Percentiles rank a stretch among this genome's conserved stretches.
These are phyloP conservation scores for Achlya hypogyna DNA, from an alignment of 352 stramenopile genomes.

Conservation along the genomic window DNA sequence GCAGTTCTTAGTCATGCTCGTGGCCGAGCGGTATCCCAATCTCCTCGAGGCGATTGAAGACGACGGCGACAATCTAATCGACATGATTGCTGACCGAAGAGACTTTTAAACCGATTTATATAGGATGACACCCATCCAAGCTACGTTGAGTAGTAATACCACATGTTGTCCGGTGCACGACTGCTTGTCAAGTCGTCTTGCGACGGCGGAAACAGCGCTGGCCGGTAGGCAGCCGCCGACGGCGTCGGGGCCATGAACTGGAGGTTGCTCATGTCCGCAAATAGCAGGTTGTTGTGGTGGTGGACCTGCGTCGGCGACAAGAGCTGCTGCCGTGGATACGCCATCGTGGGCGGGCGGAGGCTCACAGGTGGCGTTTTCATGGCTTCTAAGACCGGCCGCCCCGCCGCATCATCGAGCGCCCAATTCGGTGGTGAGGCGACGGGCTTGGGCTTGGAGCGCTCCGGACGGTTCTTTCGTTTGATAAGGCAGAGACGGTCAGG, in stretches of 20 bases:
- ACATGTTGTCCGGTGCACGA: background rate
- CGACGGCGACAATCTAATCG: slow-evolving; percentile 59
- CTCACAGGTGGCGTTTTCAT: no score
- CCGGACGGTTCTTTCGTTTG: slow-evolving; percentile 15
- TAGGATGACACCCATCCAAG: background rate
- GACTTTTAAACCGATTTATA: background rate
- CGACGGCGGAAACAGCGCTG: background rate
- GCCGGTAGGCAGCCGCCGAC: no score
- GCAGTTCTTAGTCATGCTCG: slow-evolving; percentile 51
- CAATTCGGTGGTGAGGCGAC: background rate
- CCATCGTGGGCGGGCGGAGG: no score
- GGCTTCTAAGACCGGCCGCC: no score
- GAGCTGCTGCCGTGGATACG: no score
- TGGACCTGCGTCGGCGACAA: no score
- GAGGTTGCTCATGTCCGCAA: background rate
- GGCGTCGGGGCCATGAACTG: no score
- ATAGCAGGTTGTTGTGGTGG: background rate
- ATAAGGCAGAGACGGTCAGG: slow-evolving; percentile 7
- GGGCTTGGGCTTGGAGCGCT: background rate
- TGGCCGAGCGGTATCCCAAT: slow-evolving; percentile 49
- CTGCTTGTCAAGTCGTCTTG: background rate
- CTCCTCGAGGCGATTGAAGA: slow-evolving; percentile 76
- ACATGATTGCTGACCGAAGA: slow-evolving; percentile 41
- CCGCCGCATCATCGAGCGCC: background rate
- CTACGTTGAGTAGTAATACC: slow-evolving; percentile 8